Evolutionary conservation across 768 basidiomycete genomes (phyloP), one percentile per base, ranked within the genome.

Genomic region (Termitomyces titanicus): DNA sequence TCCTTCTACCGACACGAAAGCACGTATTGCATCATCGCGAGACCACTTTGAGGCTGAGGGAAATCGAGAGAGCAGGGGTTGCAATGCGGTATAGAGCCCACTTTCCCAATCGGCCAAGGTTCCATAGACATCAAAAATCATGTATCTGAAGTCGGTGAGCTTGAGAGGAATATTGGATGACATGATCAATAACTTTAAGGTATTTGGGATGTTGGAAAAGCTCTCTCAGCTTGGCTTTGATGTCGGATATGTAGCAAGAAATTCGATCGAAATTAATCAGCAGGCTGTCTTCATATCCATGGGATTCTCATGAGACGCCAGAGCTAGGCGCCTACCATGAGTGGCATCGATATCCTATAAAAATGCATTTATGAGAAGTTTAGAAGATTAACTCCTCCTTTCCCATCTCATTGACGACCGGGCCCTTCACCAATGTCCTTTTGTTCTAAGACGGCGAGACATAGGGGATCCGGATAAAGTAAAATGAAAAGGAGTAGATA

Each of bases 61-160:
- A 54, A 77, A 77, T 20, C 70, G 70, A 22, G 67, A 63, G 42
- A 86, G 72, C 29, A 86, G 70, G 1, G 83, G 85, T 42, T 74
- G 64, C 29, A 91, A 73, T 0, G 73, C 78, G 12, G 72, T 64
- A 68, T 78, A 79, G 48, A 92, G 78, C 15, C 86, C 85, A 5
- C 79, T 75, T 68, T 91, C 88, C 89, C 89, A 91, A 66, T 92
- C 85, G 78, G 82, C 70, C 47, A 91, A 80, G 0, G 89, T 92
- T 3, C 85, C 89, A 58, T 90, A 91, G 56, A 88, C 85, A 60
- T 92, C 89, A 64, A 89, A 88, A 46, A 89, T 72, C 40, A 91
- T 76, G 22, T 78, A 79, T 64, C 77, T 76, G 68, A 74, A 72
- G 63, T 78, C 73, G 7, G 72, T 74, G 18, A 82, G 61, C 50